These are phyloP conservation scores for Hymenoscyphus albidus DNA, from an alignment of 2,329 filamentous ascomycete species.

Conservation along the genomic window DNA sequence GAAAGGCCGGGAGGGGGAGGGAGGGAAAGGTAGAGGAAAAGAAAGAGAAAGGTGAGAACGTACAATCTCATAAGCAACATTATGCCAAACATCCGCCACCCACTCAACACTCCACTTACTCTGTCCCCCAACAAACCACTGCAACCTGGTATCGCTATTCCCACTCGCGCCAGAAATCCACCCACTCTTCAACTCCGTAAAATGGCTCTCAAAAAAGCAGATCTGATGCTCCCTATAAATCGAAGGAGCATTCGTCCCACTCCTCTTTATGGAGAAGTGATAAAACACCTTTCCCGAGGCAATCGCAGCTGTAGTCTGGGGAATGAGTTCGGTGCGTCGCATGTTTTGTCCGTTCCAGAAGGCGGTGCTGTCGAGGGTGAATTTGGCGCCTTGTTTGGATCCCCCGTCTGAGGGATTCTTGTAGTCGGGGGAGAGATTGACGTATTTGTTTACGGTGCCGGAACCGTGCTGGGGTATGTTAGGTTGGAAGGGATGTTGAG, in stretches of 20 bases:
- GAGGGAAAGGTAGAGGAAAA: not conserved
- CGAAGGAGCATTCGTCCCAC: conserved; percentile 55
- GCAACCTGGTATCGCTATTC: conserved; percentile 51
- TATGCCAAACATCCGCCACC: conserved; percentile 65
- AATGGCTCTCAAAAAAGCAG: conserved; percentile 62
- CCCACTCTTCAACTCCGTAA: conserved; percentile 72
- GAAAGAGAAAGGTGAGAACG: conserved; percentile 18
- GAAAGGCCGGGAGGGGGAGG: not conserved
- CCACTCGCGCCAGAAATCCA: conserved; percentile 49
- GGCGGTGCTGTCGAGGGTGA: conserved; percentile 60
- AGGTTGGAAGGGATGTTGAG: not conserved
- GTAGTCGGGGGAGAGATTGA: conserved; percentile 44
- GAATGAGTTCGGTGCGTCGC: conserved; percentile 71
- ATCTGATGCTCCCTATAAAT: conserved; percentile 62
- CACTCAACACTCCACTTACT: conserved; percentile 61
- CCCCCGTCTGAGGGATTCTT: conserved; percentile 54
- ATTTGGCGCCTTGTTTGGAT: conserved; percentile 62
- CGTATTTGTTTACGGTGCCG: conserved; percentile 37
- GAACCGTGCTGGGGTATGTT: conserved; percentile 48
- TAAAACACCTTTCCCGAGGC: conserved; percentile 63
- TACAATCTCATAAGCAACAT: conserved; percentile 67
- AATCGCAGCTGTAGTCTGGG: conserved; percentile 62
- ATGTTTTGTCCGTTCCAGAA: conserved; percentile 71
- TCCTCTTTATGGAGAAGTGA: conserved; percentile 64
- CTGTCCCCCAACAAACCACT: conserved; percentile 60